These are phyloP conservation scores for Diddensiella caesifluorescens DNA, from an alignment of 805 yeast genomes.

Conservation along the genomic window DNA sequence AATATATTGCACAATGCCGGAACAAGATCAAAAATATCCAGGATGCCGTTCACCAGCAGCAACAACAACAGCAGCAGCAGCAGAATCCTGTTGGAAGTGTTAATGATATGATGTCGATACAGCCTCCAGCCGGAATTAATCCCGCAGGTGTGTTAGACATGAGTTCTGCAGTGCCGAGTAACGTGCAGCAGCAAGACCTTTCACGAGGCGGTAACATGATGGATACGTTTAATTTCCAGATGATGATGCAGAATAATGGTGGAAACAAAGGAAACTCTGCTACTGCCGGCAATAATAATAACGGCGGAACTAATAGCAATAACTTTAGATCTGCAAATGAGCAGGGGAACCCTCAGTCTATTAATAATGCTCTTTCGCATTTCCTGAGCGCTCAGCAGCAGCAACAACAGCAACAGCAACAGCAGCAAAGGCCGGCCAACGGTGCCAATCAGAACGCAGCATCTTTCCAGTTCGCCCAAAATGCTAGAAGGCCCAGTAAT, in stretches of 20 bases:
- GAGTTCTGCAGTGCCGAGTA: slow-evolving; percentile 1
- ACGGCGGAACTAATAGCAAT: slow-evolving; percentile 9
- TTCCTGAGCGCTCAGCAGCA: slow-evolving; percentile 7
- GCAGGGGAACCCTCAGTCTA: too few species aligned
- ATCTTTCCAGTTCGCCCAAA: slow-evolving; percentile 1
- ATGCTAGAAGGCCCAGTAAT: neutral
- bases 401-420: slow-evolving; percentile 9
- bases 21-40: slow-evolving; percentile 17
- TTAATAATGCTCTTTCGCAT: slow-evolving; percentile 9
- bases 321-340: slow-evolving; percentile 13
- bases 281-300: slow-evolving; percentile 5
- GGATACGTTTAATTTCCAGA: slow-evolving; percentile 12
- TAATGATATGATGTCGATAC: slow-evolving; percentile 8
- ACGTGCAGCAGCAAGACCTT: neutral
- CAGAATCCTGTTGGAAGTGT: too few species aligned
- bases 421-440: neutral
- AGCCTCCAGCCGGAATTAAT: slow-evolving; percentile 1
- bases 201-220: slow-evolving; percentile 8
- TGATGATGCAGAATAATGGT: slow-evolving; percentile 9
- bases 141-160: neutral
- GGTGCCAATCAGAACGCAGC: slow-evolving; percentile 1
- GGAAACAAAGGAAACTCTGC: slow-evolving; percentile 1
- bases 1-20: slow-evolving; percentile 25
- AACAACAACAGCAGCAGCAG: slow-evolving; percentile 20
- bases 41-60: slow-evolving; percentile 17